Evolutionary conservation across 2,329 filamentous ascomycete species (phyloP).

Genomic region (Epichloe typhina): DNA sequence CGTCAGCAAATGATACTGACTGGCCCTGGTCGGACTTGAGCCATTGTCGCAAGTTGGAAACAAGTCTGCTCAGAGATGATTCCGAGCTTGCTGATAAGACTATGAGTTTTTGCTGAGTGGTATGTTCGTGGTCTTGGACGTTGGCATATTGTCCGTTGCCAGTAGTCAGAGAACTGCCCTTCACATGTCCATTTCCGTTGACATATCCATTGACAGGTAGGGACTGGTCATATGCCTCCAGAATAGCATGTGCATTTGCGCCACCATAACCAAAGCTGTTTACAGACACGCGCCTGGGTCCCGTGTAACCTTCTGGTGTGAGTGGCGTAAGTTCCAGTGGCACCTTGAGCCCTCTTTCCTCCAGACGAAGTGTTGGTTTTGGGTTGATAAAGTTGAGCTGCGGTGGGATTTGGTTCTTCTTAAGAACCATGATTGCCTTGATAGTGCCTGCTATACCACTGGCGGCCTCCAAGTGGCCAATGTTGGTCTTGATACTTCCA

Average conservation of each 20-base stretch:
- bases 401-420: constrained; percentile 12
- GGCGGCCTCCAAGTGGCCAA: constrained; percentile 15
- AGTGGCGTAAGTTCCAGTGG: background rate
- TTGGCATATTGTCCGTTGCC: no score
- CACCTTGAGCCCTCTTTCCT: constrained; percentile 15
- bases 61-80: no score
- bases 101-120: no score
- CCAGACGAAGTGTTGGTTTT: constrained; percentile 16
- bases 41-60: no score
- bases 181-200: no score
- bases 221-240: constrained; percentile 10
- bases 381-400: background rate
- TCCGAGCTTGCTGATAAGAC: no score
- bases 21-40: no score
- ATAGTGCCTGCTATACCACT: constrained; percentile 15
- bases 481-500: constrained; percentile 15
- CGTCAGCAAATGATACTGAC: no score
- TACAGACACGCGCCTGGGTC: constrained; percentile 23
- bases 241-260: constrained; percentile 31
- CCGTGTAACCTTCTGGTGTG: background rate
- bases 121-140: no score
- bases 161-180: no score
- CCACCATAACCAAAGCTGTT: constrained; percentile 39
- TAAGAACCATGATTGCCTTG: constrained; percentile 9
- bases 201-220: background rate